Percentiles rank a stretch among this genome's conserved stretches.
Evolutionary conservation across 2,329 filamentous ascomycete species (phyloP).

Genomic region (Alternaria sp.): DNA sequence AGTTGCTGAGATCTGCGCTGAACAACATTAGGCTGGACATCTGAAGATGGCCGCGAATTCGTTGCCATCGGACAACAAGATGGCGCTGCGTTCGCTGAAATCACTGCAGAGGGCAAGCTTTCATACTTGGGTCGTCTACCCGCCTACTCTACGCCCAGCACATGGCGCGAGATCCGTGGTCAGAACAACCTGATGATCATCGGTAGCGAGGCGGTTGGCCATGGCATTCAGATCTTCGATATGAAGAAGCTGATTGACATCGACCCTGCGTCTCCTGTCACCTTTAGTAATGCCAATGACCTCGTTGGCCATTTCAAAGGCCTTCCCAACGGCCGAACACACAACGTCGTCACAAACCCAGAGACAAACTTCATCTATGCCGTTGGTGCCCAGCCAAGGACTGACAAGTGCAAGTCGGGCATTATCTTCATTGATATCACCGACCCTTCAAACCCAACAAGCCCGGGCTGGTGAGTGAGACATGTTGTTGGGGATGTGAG

Average conservation of each 20-base stretch:
- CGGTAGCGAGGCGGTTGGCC: constrained; percentile 50
- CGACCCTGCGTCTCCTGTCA: constrained; percentile 44
- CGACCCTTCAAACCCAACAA: constrained; percentile 60
- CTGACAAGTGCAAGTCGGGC: constrained; percentile 56
- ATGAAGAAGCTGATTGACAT: constrained; percentile 56
- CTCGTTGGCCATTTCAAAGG: constrained; percentile 44
- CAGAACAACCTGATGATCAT: constrained; percentile 55
- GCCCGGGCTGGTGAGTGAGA: constrained; percentile 54
- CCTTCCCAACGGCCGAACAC: constrained; percentile 45
- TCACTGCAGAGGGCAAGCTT: constrained; percentile 58
- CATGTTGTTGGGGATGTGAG: neutral
- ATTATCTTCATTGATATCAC: constrained; percentile 66
- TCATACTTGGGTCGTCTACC: constrained; percentile 62
- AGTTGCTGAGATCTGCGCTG: neutral
- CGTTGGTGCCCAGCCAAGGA: constrained; percentile 45
- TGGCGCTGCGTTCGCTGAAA: constrained; percentile 62
- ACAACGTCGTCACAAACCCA: constrained; percentile 50
- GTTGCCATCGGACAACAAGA: constrained; percentile 62
- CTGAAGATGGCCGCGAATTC: constrained; percentile 61
- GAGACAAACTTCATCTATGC: constrained; percentile 48
- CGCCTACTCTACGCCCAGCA: constrained; percentile 53
- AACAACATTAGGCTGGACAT: constrained; percentile 54
- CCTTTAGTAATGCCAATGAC: constrained; percentile 43
- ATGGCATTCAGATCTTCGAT: constrained; percentile 69
- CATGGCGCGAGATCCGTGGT: constrained; percentile 61